phyloP scores from a whole-genome alignment of 331 rosid species.

The Quercus tomentella region DNA sequence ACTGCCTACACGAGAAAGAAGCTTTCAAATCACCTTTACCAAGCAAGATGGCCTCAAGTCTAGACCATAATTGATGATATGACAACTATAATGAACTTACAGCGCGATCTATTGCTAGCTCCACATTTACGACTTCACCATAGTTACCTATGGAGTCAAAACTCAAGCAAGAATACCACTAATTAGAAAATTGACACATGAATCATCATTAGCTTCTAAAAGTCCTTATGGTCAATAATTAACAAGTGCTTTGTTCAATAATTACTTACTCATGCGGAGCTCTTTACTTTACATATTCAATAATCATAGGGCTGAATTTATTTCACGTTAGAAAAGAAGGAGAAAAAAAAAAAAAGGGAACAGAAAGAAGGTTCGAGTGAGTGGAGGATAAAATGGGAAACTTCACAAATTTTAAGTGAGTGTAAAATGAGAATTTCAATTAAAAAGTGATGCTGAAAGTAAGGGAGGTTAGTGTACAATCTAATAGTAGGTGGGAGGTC shows the following conservation, averaged over 20 bases:
- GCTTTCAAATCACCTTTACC: background rate
- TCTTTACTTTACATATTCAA: background rate
- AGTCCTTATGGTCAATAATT: background rate
- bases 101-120: constrained; percentile 85
- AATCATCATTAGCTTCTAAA: background rate
- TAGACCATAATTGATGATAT: background rate
- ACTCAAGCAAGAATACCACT: background rate
- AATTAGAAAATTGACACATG: background rate
- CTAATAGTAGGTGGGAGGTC: too few species aligned
- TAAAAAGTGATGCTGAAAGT: too few species aligned
- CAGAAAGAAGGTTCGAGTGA: too few species aligned
- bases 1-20: background rate
- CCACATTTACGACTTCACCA: constrained; percentile 91
- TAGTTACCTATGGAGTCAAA: constrained; percentile 55
- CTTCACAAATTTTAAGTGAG: too few species aligned
- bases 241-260: background rate
- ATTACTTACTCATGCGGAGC: background rate
- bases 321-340: too few species aligned
- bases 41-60: background rate
- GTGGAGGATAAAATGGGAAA: too few species aligned
- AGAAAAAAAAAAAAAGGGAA: too few species aligned
- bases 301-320: too few species aligned
- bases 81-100: constrained; percentile 49
- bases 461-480: too few species aligned
- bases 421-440: too few species aligned